Percentiles rank a stretch among this genome's conserved stretches.
phyloP scores from a whole-genome alignment of 345 rosid genomes.

The Schrenkiella parvula region DNA sequence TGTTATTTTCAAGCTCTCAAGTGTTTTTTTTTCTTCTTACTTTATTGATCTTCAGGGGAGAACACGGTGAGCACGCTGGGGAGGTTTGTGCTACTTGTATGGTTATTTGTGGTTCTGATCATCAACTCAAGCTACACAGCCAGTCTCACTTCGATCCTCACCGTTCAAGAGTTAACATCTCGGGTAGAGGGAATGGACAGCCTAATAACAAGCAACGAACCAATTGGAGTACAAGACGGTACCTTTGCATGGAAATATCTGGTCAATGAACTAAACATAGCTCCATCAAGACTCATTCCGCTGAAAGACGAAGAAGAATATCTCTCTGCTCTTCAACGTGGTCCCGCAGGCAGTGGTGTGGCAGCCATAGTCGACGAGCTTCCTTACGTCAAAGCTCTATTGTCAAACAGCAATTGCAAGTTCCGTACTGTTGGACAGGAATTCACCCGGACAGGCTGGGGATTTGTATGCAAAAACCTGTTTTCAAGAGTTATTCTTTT shows the following conservation, averaged over 20 bases:
- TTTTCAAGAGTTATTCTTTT: background rate
- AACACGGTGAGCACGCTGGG: slow-evolving; percentile 83
- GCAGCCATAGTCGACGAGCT: slow-evolving; percentile 95
- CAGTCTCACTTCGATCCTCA: slow-evolving; percentile 91
- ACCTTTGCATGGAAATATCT: slow-evolving; percentile 77
- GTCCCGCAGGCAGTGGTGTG: slow-evolving; percentile 69
- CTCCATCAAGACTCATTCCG: slow-evolving; percentile 54
- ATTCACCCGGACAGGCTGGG: slow-evolving; percentile 92
- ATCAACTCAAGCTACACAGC: slow-evolving; percentile 99
- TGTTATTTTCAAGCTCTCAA: background rate
- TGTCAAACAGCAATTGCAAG: slow-evolving; percentile 57
- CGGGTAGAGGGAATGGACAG: slow-evolving; percentile 75
- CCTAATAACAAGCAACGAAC: slow-evolving; percentile 58
- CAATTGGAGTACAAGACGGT: slow-evolving; percentile 87
- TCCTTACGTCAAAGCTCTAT: slow-evolving; percentile 78
- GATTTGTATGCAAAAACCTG: slow-evolving; percentile 60
- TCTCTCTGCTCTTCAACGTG: slow-evolving; percentile 45
- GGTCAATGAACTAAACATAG: slow-evolving; percentile 74
- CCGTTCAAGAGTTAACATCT: slow-evolving; percentile 79
- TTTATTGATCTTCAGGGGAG: slow-evolving; percentile 55
- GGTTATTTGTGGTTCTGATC: slow-evolving; percentile 88
- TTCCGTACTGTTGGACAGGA: slow-evolving; percentile 84
- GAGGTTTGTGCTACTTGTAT: slow-evolving; percentile 75
- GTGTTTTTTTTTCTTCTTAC: background rate
- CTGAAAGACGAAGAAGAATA: slow-evolving; percentile 56